These are phyloP conservation scores for Bipolaris gigantea DNA, from an alignment of 2,329 filamentous ascomycete genomes.

Conservation along the genomic window DNA sequence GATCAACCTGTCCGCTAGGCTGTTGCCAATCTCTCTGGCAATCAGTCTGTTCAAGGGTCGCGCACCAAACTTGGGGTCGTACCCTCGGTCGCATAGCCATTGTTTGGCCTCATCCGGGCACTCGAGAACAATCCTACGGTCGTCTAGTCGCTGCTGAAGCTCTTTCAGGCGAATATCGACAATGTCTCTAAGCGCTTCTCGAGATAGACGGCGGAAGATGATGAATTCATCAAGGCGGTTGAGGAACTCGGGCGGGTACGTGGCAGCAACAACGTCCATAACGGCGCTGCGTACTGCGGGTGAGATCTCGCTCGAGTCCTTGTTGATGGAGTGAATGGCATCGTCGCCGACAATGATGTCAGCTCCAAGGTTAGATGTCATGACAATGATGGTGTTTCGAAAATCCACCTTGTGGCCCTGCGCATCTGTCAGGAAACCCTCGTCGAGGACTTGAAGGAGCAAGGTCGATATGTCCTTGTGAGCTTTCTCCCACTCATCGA, in stretches of 20 bases:
- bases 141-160: slow-evolving; percentile 78
- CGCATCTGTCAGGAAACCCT: slow-evolving; percentile 91
- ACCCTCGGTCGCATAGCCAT: slow-evolving; percentile 88
- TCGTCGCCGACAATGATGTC: slow-evolving; percentile 83
- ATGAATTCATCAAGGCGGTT: slow-evolving; percentile 98
- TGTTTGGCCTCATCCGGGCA: slow-evolving; percentile 73
- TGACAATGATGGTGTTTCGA: slow-evolving; percentile 91
- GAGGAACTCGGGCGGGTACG: slow-evolving; percentile 88
- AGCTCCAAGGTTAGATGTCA: slow-evolving; percentile 93
- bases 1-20: slow-evolving; percentile 89
- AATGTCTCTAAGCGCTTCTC: slow-evolving; percentile 79
- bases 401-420: slow-evolving; percentile 98
- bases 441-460: slow-evolving; percentile 90
- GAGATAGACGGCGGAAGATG: slow-evolving; percentile 84
- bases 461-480: slow-evolving; percentile 92
- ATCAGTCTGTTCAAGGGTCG: slow-evolving; percentile 90
- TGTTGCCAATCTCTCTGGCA: slow-evolving; percentile 84
- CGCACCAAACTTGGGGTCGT: slow-evolving; percentile 89
- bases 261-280: slow-evolving; percentile 78
- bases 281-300: slow-evolving; percentile 75
- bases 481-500: slow-evolving; percentile 98
- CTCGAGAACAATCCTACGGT: slow-evolving; percentile 76
- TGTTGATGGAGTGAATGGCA: slow-evolving; percentile 61
- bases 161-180: slow-evolving; percentile 89
- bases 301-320: slow-evolving; percentile 65